phyloP scores from a whole-genome alignment of 2,329 filamentous ascomycete genomes.

The Epichloe festucae region DNA sequence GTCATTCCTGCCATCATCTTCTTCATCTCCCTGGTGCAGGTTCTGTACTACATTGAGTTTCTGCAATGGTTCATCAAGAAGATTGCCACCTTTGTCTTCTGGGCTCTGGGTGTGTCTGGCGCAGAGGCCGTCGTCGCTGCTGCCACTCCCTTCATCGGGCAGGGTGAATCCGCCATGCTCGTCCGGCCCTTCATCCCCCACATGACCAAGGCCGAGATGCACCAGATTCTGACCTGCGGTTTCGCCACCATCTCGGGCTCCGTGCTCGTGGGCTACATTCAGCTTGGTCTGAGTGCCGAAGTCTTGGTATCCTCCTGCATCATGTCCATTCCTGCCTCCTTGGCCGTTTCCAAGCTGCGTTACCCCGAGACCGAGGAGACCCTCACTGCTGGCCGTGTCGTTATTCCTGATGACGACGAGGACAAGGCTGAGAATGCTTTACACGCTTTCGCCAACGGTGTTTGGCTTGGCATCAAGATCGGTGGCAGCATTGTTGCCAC shows the following conservation, averaged over 20 bases:
- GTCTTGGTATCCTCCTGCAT: slow-evolving; percentile 84
- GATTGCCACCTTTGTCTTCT: slow-evolving; percentile 85
- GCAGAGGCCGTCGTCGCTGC: slow-evolving; percentile 89
- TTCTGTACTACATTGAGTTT: slow-evolving; percentile 68
- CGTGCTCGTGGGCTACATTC: slow-evolving; percentile 75
- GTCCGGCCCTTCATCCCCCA: slow-evolving; percentile 78
- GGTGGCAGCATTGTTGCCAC: slow-evolving; percentile 70
- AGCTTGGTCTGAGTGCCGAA: slow-evolving; percentile 69
- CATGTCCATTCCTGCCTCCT: slow-evolving; percentile 87
- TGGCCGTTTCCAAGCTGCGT: slow-evolving; percentile 79
- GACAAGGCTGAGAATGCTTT: slow-evolving; percentile 66
- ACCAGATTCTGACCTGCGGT: slow-evolving; percentile 85
- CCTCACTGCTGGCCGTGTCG: slow-evolving; percentile 66
- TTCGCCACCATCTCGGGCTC: slow-evolving; percentile 88
- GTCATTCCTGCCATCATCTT: slow-evolving; percentile 92
- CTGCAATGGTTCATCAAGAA: slow-evolving; percentile 86
- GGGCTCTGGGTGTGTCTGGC: slow-evolving; percentile 73
- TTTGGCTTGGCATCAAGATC: slow-evolving; percentile 78
- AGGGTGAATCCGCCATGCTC: slow-evolving; percentile 88
- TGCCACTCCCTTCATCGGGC: slow-evolving; percentile 85
- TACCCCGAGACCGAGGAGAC: slow-evolving; percentile 83
- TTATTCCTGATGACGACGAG: slow-evolving; percentile 69
- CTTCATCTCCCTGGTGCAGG: slow-evolving; percentile 85
- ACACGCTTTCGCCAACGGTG: slow-evolving; percentile 73
- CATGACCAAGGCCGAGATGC: slow-evolving; percentile 75